Base-by-base conservation (phyloP, 768 basidiomycete genomes). In the Exidia glandulosa region DNA sequence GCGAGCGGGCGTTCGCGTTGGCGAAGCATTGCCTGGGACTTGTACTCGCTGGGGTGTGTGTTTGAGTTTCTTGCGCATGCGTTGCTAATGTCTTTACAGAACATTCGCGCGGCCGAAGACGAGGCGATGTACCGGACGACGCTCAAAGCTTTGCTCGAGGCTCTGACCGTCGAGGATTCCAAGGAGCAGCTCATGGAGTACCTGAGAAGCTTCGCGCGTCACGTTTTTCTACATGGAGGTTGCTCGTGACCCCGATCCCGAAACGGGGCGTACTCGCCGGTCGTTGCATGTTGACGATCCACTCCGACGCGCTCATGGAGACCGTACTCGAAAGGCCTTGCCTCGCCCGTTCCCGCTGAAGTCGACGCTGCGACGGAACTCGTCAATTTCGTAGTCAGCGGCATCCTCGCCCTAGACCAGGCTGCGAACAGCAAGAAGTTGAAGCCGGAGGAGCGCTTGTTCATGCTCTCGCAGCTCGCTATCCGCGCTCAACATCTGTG, bases 401-500 rank as follows among this genome's bases (percentile, higher is more conserved):
- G 90, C 61, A 77, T 94, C 31, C 79, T 88, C 14, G 69, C 71
- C 3, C 76, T 87, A 2, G 64, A 64, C 5, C 47, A 6, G 10
- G 25, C 50, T 71, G 78, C 76, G 23, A 73, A 73, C 48, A 77
- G 78, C 34, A 71, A 74, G 30, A 74, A 76, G 59, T 75, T 79
- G 31, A 69, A 58, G 2, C 61, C 66, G 31, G 80, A 78, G 57
- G 86, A 88, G 62, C 75, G 88, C 48, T 74, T 84, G 56, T 75
- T 78, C 6, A 81, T 91, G 34, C 73, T 97, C 56, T 87, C 92
- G 67, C 87, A 92, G 64, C 78, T 98, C 48, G 85, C 89, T 5
- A 83, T 82, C 62, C 84, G 90, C 16, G 90, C 97, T 73, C 85
- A 82, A 48, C 84, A 88, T 2, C 77, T 96, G 29, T 96, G 94